Conservation (phyloP, 208 protist species). For the Naegleria lovaniensis region DNA sequence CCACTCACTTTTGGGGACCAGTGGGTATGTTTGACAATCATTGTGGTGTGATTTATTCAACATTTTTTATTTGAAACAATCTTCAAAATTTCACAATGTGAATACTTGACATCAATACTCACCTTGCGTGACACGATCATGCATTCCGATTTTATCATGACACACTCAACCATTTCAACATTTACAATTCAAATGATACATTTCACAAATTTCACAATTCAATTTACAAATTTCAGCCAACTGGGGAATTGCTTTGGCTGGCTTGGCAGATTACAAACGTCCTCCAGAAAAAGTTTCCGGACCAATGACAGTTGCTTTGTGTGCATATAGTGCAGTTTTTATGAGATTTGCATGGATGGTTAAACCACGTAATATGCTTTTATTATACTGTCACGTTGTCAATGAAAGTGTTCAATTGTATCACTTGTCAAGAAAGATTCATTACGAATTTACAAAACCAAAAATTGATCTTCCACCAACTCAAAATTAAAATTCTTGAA, state of each 20-base stretch:
- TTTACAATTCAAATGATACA: too few relatives aligned
- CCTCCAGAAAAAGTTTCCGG: slow-evolving; percentile 26
- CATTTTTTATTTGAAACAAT: neutral
- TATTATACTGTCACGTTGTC: slow-evolving; percentile 32
- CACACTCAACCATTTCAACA: too few relatives aligned
- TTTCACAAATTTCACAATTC: too few relatives aligned
- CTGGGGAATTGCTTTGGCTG: slow-evolving; percentile 32
- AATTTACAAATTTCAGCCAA: slow-evolving; percentile 20
- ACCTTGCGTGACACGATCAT: too few relatives aligned
- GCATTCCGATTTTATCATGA: too few relatives aligned
- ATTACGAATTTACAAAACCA: slow-evolving; percentile 22
- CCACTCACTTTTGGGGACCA: slow-evolving; percentile 42
- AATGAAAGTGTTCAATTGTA: slow-evolving; percentile 37
- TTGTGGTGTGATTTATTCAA: neutral
- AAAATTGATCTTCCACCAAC: neutral
- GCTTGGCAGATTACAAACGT: slow-evolving; percentile 21
- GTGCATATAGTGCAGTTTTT: slow-evolving; percentile 37
- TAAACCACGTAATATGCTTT: slow-evolving; percentile 35
- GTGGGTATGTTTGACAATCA: neutral
- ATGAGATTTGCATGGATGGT: slow-evolving; percentile 41
- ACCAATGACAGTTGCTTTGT: slow-evolving; percentile 32
- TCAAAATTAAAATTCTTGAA: too few relatives aligned
- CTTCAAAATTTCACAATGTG: too few relatives aligned
- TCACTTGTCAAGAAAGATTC: slow-evolving; percentile 21
- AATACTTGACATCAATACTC: too few relatives aligned